phyloP scores from a whole-genome alignment of 257 asterid species.

The Solanum stenotomum region DNA sequence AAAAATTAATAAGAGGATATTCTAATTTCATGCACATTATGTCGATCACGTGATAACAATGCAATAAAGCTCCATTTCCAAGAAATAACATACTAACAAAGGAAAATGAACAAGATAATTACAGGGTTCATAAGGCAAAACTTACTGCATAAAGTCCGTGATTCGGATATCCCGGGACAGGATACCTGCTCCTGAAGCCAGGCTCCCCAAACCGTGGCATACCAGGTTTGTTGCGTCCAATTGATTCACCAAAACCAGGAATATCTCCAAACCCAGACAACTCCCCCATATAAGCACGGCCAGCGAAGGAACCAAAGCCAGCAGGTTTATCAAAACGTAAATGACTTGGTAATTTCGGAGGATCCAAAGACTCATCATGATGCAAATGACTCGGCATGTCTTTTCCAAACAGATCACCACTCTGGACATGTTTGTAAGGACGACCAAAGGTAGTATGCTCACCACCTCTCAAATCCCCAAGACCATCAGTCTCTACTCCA shows the following conservation, averaged over 20 bases:
- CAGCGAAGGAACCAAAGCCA: slow-evolving; percentile 48
- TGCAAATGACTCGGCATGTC: slow-evolving; percentile 36
- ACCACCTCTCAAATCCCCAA: slow-evolving; percentile 35
- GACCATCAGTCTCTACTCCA: slow-evolving; percentile 47
- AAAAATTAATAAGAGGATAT: not conserved
- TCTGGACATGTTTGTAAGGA: slow-evolving; percentile 30
- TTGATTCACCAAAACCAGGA: slow-evolving; percentile 38
- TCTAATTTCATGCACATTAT: not conserved
- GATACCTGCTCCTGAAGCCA: slow-evolving; percentile 50
- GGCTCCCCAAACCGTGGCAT: slow-evolving; percentile 51
- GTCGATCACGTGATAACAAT: not conserved
- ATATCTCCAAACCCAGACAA: slow-evolving; percentile 32
- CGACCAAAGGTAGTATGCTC: slow-evolving; percentile 42
- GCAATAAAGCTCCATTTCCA: not conserved
- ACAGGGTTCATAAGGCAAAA: not conserved
- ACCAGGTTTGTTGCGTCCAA: slow-evolving; percentile 29
- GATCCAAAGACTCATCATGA: slow-evolving; percentile 41
- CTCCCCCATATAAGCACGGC: slow-evolving; percentile 34
- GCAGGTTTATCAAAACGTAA: slow-evolving; percentile 32
- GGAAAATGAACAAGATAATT: not conserved
- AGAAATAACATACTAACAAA: not conserved
- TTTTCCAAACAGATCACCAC: slow-evolving; percentile 35
- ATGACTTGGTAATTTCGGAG: slow-evolving; percentile 35
- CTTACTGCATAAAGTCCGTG: slow-evolving; percentile 45
- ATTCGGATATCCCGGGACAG: slow-evolving; percentile 42